phyloP scores from a whole-genome alignment of 2,329 filamentous ascomycete species.

The Fusarium tuaranense region DNA sequence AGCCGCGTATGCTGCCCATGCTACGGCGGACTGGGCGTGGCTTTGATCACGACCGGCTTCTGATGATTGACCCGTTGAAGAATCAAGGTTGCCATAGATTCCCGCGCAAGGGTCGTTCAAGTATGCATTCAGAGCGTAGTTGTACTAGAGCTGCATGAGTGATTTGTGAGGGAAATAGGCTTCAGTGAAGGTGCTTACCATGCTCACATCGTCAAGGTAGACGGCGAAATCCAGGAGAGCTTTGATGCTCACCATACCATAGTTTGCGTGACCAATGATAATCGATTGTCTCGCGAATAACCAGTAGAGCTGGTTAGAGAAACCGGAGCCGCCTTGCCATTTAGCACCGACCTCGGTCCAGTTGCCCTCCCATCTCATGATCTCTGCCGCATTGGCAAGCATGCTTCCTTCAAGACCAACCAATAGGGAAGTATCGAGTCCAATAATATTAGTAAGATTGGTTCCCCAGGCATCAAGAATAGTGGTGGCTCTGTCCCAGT shows the following conservation, averaged over 20 bases:
- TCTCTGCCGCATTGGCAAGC: constrained; percentile 57
- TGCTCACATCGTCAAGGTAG: constrained; percentile 54
- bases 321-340: constrained; percentile 51
- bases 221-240: constrained; percentile 53
- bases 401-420: constrained; percentile 54
- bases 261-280: constrained; percentile 56
- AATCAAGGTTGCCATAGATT: constrained; percentile 45
- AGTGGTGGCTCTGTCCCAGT: constrained; percentile 49
- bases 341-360: constrained; percentile 52
- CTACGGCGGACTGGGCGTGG: constrained; percentile 47
- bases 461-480: constrained; percentile 54
- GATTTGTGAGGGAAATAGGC: background rate
- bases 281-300: constrained; percentile 50
- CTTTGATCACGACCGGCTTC: constrained; percentile 54
- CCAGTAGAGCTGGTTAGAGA: constrained; percentile 45
- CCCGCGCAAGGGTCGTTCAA: constrained; percentile 53
- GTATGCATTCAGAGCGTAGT: constrained; percentile 53
- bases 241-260: constrained; percentile 55
- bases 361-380: constrained; percentile 57
- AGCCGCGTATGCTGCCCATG: constrained; percentile 51
- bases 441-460: constrained; percentile 49
- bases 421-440: constrained; percentile 50
- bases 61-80: constrained; percentile 49
- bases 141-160: constrained; percentile 39
- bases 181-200: constrained; percentile 19